These are phyloP conservation scores for Mortierella sp. DNA, from an alignment of 371 early-diverging fungal genomes.

Conservation along the genomic window DNA sequence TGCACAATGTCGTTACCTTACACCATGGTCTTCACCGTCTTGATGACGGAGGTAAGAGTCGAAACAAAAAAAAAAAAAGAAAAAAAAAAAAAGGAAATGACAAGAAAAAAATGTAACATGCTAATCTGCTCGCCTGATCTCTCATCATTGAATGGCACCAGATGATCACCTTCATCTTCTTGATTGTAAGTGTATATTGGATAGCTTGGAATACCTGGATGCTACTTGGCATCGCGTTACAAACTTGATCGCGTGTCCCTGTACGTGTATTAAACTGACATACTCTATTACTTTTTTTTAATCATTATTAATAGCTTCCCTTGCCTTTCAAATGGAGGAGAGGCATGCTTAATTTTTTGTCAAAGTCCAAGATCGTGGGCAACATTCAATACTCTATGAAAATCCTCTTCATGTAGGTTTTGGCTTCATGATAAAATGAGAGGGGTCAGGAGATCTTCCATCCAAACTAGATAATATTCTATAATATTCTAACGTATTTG, in stretches of 20 bases:
- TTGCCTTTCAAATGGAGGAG: slow-evolving; percentile 73
- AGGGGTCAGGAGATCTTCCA: background rate
- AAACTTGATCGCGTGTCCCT: background rate
- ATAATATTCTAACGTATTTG: background rate
- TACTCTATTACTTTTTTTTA: slow-evolving; percentile 7
- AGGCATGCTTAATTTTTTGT: slow-evolving; percentile 64
- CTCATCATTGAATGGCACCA: slow-evolving; percentile 20
- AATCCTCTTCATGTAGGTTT: slow-evolving; percentile 71
- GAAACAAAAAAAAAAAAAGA: background rate
- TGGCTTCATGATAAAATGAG: background rate
- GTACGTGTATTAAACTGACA: background rate
- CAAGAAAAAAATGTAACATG: background rate
- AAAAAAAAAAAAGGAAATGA: background rate
- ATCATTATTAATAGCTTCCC: slow-evolving; percentile 61
- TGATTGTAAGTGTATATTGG: slow-evolving; percentile 53
- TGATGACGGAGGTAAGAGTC: slow-evolving; percentile 62
- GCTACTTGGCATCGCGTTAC: background rate
- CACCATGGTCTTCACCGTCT: slow-evolving; percentile 62
- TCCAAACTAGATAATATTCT: background rate
- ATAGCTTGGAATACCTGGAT: background rate
- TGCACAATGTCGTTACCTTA: slow-evolving; percentile 61
- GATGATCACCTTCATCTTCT: slow-evolving; percentile 56
- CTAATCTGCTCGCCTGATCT: background rate
- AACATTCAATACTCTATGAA: slow-evolving; percentile 66
- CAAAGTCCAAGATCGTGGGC: slow-evolving; percentile 63